Evolutionary conservation across 1,139 yeast species (phyloP).

Genomic region (Spencermartinsiella ligniputridi): DNA sequence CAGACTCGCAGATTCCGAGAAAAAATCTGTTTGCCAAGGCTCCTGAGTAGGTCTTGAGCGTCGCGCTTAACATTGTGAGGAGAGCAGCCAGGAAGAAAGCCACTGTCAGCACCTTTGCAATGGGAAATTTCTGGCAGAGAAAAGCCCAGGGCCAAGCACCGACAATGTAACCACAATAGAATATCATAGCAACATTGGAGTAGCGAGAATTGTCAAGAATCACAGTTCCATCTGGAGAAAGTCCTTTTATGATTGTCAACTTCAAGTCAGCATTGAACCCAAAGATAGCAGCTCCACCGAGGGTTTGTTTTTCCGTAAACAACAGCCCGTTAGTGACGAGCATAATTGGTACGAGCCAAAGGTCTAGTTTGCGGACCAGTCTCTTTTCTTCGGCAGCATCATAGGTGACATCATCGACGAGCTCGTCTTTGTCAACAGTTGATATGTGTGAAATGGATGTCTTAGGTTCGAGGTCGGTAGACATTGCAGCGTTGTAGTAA

Average conservation of each 20-base stretch:
- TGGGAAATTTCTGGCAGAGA: conserved; percentile 45
- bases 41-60: conserved; percentile 43
- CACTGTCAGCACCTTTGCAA: conserved; percentile 40
- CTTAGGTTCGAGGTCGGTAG: not conserved
- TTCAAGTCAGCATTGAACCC: conserved; percentile 1
- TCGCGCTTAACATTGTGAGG: conserved; percentile 42
- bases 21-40: conserved; percentile 44
- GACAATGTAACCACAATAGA: conserved; percentile 46
- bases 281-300: not conserved
- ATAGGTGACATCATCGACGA: not conserved
- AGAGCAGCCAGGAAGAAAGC: conserved; percentile 47
- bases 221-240: conserved; percentile 1
- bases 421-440: not conserved
- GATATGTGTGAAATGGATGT: not conserved
- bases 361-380: conserved; percentile 1
- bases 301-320: not conserved
- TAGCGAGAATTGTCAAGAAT: conserved; percentile 5
- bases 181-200: conserved; percentile 9
- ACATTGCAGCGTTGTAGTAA: too few relatives aligned
- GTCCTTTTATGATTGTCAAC: not conserved
- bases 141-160: conserved; percentile 37
- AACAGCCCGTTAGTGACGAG: conserved; percentile 1
- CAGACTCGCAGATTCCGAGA: conserved; percentile 49
- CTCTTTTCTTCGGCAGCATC: not conserved
- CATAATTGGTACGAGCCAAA: conserved; percentile 1